Evolutionary conservation across 352 stramenopile genomes (phyloP).

Genomic region (Phytophthora lateralis): DNA sequence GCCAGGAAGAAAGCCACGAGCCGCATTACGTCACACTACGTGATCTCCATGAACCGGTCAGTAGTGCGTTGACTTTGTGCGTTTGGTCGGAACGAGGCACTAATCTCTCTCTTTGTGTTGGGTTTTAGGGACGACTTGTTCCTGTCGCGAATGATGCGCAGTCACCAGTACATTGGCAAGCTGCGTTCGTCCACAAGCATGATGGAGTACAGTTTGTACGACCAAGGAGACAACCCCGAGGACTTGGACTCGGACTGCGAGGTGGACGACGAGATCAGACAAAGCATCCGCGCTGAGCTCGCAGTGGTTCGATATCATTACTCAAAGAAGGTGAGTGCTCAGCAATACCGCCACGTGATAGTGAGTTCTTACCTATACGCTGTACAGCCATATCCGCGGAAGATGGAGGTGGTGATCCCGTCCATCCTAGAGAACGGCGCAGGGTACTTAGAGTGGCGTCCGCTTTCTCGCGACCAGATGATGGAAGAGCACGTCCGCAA

Average conservation of each 20-base stretch:
- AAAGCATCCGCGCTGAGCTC: slow-evolving; percentile 77
- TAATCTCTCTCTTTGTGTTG: neutral
- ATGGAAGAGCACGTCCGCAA: slow-evolving; percentile 77
- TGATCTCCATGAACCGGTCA: slow-evolving; percentile 86
- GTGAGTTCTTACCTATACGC: neutral
- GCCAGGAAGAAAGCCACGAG: slow-evolving; percentile 77
- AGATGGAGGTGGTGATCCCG: slow-evolving; percentile 88
- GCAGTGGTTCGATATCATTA: slow-evolving; percentile 76
- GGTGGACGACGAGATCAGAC: slow-evolving; percentile 75
- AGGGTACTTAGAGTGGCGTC: slow-evolving; percentile 73
- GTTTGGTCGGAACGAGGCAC: neutral
- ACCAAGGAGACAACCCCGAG: slow-evolving; percentile 85
- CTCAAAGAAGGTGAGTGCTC: slow-evolving; percentile 62
- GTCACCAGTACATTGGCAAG: slow-evolving; percentile 89
- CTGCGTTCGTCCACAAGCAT: slow-evolving; percentile 78
- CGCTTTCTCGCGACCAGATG: slow-evolving; percentile 75
- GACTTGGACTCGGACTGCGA: slow-evolving; percentile 86
- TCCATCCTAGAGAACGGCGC: slow-evolving; percentile 64
- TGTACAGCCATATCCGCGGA: slow-evolving; percentile 61
- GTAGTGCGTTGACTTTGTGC: neutral
- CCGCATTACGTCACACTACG: slow-evolving; percentile 85
- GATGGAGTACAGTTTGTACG: slow-evolving; percentile 88
- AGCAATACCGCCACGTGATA: neutral
- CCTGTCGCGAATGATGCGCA: slow-evolving; percentile 77
- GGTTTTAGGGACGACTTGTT: slow-evolving; percentile 76